These are phyloP conservation scores for Tylopilus subfusipes DNA, from an alignment of 768 basidiomycete genomes.

Conservation along the genomic window DNA sequence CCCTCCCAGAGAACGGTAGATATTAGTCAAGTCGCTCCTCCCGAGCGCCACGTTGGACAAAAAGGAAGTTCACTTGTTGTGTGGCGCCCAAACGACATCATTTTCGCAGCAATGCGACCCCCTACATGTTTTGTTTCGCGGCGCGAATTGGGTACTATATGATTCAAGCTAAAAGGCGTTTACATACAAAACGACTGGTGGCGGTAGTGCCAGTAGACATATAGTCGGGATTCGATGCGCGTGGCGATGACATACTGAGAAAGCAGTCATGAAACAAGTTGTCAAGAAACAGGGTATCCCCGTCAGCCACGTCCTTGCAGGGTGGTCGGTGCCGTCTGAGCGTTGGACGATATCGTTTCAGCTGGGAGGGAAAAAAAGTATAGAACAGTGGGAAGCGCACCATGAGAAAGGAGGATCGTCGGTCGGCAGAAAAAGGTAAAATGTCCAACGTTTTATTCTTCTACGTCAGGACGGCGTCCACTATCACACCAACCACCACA, in stretches of 20 bases:
- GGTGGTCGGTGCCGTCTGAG: neutral
- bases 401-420: neutral
- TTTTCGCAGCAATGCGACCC: neutral
- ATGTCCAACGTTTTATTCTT: neutral
- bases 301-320: neutral
- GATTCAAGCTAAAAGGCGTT: neutral
- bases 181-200: neutral
- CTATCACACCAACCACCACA: slow-evolving; percentile 52
- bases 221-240: no score
- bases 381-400: neutral
- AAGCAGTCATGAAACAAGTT: neutral
- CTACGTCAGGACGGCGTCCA: neutral
- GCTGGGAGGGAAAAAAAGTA: neutral
- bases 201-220: neutral
- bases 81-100: neutral
- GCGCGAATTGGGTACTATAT: neutral
- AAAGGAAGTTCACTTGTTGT: neutral
- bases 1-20: neutral
- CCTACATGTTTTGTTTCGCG: neutral
- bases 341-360: neutral
- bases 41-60: neutral
- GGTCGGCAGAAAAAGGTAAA: neutral
- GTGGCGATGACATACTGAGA: neutral
- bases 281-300: neutral
- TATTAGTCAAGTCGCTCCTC: neutral